Evolutionary conservation across 345 rosid genomes (phyloP).

Genomic region (Corchorus olitorius): DNA sequence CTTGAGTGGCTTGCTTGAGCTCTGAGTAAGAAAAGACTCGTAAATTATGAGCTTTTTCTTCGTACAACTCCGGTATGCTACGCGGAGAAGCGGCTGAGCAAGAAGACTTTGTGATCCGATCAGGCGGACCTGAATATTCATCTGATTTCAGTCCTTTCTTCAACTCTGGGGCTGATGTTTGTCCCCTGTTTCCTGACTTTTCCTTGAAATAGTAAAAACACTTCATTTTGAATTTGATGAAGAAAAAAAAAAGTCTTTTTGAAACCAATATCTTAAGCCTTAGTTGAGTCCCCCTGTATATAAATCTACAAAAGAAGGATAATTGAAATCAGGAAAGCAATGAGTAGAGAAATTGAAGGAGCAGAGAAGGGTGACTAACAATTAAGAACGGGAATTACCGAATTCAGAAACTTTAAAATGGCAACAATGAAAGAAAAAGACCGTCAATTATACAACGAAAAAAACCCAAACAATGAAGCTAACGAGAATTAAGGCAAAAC

Average conservation of each 20-base stretch:
- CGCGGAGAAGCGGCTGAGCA: conserved; percentile 57
- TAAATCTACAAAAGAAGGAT: neutral
- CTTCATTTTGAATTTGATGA: conserved; percentile 37
- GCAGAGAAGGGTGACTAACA: neutral
- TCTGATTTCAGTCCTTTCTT: conserved; percentile 22
- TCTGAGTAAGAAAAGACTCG: conserved; percentile 69
- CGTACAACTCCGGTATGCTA: conserved; percentile 64
- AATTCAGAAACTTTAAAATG: neutral
- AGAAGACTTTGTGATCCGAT: conserved; percentile 43
- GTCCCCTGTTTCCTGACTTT: conserved; percentile 38
- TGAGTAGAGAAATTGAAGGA: neutral
- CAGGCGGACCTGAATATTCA: conserved; percentile 27
- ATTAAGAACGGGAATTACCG: neutral
- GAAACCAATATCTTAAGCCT: neutral
- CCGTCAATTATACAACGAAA: neutral
- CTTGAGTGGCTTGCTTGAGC: conserved; percentile 68
- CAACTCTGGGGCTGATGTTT: conserved; percentile 56
- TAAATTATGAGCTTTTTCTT: conserved; percentile 64
- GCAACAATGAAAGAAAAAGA: neutral
- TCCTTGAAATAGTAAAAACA: conserved; percentile 60
- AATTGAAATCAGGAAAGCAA: no score
- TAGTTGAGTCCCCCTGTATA: neutral
- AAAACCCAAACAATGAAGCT: neutral
- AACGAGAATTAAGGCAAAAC: neutral
- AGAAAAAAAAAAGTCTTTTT: neutral